A percentile compares a stretch with the other conserved stretches of the same genome.
Evolutionary conservation across 2,329 filamentous ascomycete genomes (phyloP).

Genomic region (Aspergillus fructus): DNA sequence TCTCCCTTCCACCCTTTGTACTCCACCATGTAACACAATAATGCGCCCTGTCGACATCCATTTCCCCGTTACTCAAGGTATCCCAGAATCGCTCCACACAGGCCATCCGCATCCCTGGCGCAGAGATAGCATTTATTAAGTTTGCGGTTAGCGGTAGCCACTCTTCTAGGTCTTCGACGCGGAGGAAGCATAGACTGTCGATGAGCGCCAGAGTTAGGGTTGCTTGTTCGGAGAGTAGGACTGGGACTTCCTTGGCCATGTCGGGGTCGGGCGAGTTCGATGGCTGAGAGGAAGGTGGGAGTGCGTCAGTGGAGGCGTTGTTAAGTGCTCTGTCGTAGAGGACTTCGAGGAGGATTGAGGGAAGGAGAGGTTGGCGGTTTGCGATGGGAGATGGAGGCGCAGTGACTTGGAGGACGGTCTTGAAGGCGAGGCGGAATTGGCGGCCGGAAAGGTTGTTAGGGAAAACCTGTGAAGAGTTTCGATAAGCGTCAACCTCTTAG

Average conservation of each 20-base stretch:
- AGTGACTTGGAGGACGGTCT: constrained; percentile 77
- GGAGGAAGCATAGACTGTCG: constrained; percentile 74
- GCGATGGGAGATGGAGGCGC: constrained; percentile 76
- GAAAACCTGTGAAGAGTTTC: constrained; percentile 57
- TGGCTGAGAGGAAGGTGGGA: constrained; percentile 41
- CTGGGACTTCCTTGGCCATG: constrained; percentile 31
- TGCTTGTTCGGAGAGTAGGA: constrained; percentile 67
- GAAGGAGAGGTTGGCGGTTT: constrained; percentile 71
- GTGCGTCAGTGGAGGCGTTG: constrained; percentile 50
- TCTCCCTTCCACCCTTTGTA: constrained; percentile 59
- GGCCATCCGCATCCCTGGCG: constrained; percentile 60
- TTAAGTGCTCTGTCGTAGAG: constrained; percentile 64
- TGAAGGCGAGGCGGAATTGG: constrained; percentile 87
- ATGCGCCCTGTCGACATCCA: constrained; percentile 81
- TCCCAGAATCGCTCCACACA: constrained; percentile 77
- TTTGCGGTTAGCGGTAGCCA: constrained; percentile 75
- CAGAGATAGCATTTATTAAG: constrained; percentile 63
- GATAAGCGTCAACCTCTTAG: neutral
- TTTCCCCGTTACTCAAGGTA: constrained; percentile 74
- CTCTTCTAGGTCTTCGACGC: constrained; percentile 69
- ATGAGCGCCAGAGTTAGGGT: constrained; percentile 74
- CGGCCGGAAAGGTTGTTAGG: constrained; percentile 74
- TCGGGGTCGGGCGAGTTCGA: constrained; percentile 30
- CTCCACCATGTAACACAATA: constrained; percentile 87
- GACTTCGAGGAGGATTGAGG: constrained; percentile 77